Base-by-base conservation (phyloP, 106 monocot genomes). In the Dendrobium officinale region DNA sequence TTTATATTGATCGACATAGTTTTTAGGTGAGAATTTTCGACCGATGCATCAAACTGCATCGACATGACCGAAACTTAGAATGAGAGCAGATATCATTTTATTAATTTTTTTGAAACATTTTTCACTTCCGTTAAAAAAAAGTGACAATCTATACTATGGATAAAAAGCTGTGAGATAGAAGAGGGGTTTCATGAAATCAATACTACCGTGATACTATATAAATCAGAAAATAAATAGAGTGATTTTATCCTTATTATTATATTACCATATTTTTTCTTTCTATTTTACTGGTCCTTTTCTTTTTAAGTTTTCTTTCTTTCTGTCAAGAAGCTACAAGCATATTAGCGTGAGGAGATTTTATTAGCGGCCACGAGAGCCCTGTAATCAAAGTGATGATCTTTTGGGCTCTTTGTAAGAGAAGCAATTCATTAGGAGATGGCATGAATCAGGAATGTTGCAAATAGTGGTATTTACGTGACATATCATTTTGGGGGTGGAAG, bases 391-490 rank as follows among this genome's bases (percentile, higher is more conserved):
- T 76, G 27, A 76, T 29, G 49, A 51, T 19, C 49, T 0, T 18
- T 27, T 49, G 48, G 1, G 20, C 13, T 18, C 20, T 74, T 49
- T 6, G 2, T 26, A 27, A 11, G 47, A 13, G 49, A 37, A 49
- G 49, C 24, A 76, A 29, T 76, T 8, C 49, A 44, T 7, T 51
- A 49, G 76, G n/a, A 76, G 76, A 26, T 76, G 76, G 49, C 9
- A 76, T 48, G 49, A 76, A 51, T 76, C 27, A 48, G 76, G 76
- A 76, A 76, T 76, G 45, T 17, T 44, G 49, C 76, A 49, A 76
- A 76, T 11, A 10, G 5, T 75, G 76, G 26, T 76, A 49, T 76
- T 76, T 47, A 51, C 49, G 8, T 76, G 76, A 76, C 10, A 49
- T 20, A 76, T 76, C 45, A 2, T 26, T 48, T 15, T 73, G 73